These are phyloP conservation scores for Pelargonium cotyledonis DNA, from an alignment of 441 rosid genomes.

Conservation along the genomic window DNA sequence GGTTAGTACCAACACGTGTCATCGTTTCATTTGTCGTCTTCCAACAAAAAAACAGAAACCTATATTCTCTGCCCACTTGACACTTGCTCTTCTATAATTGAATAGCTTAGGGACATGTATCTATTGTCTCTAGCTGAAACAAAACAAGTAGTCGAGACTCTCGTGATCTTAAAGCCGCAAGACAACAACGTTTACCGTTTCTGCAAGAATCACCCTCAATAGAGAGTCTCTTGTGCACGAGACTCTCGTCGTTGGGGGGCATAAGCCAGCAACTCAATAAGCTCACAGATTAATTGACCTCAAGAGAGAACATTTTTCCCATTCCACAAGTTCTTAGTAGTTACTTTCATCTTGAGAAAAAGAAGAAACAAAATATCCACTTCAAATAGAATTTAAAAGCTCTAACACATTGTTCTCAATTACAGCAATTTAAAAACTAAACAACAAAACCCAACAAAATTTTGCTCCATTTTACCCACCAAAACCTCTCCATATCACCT, in stretches of 20 bases:
- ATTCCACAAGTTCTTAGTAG: constrained; percentile 4
- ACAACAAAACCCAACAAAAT: constrained; percentile 22
- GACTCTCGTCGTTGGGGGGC: no score
- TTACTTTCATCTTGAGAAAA: constrained; percentile 1
- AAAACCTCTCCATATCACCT: constrained; percentile 26
- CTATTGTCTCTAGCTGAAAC: no score
- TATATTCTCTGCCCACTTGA: background rate
- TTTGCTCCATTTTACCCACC: constrained; percentile 26
- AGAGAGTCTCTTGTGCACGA: no score
- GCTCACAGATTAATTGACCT: background rate
- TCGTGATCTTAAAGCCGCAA: background rate
- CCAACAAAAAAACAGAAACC: background rate
- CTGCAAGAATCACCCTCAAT: no score
- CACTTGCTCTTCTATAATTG: background rate
- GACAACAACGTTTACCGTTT: background rate
- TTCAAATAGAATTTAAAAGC: background rate
- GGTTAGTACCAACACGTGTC: background rate
- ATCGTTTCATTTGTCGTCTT: background rate
- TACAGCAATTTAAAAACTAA: background rate
- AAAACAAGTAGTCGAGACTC: no score
- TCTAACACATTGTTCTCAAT: background rate
- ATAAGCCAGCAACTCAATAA: background rate
- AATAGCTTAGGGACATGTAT: no score
- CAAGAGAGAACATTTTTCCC: background rate
- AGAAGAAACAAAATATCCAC: background rate